Evolutionary conservation across 129 eudicot species (phyloP), one percentile per base, ranked within the genome.

Genomic region (Chrysanthemum makinoi): DNA sequence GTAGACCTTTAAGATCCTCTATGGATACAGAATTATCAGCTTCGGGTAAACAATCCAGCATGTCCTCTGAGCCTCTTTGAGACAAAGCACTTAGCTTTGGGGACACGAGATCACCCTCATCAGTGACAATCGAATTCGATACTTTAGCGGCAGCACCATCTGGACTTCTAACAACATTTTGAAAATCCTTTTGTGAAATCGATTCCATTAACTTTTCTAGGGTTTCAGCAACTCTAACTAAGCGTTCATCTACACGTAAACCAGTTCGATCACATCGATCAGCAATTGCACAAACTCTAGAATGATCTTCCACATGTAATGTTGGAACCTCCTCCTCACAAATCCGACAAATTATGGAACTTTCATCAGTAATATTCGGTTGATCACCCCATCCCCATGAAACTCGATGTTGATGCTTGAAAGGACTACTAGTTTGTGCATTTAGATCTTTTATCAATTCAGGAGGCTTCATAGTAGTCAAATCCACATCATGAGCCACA

Each of bases 321-420:
- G 98, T 94, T 10, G 96, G 90, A 74, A 94, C 95, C 69, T 89
- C 96, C 68, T 94, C 98, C 83, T 94, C 98, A 94, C 98, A 94
- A 47, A 94, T 94, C 52, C 98, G 88, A 58, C 98, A 94, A 61
- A 89, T 90, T 66, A 94, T 94, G 51, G 98, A 88, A 72, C 85
- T 87, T 65, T 84, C 95, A 68, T 93, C 96, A 22, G 84, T 70
- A 1, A 81, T 58, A 69, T 86, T 83, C 0, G 96, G 91, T 64
- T 87, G 96, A 76, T 93, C 98, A 30, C 91, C 91, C 98, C 96
- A 86, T 26, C 98, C 98, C 98, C 96, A 89, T 30, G 98, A 94
- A 72, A 72, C 79, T 69, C 84, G 87, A 61, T 87, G 93, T 9
- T 83, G 95, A 75, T 94, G 98, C 87, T 84, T 89, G 49, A 79